Percentiles rank a stretch among this genome's conserved stretches.
These are phyloP conservation scores for Eutrema salsugineum DNA, from an alignment of 441 rosid species.

Conservation along the genomic window DNA sequence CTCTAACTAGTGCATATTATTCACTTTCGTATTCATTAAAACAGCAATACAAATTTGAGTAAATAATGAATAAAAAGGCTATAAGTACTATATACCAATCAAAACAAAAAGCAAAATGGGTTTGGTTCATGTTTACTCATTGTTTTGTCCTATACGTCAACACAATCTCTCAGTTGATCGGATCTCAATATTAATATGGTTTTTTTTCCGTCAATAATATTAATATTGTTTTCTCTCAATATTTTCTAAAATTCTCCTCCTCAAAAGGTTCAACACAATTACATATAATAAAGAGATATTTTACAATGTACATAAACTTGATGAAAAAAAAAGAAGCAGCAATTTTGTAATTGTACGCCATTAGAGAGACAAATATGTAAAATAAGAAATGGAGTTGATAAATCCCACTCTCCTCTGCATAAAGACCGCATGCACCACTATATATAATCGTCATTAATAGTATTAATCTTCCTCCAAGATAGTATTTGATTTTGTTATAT, in stretches of 20 bases:
- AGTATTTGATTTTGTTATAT: neutral
- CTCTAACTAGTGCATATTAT: no score
- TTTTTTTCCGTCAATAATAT: no score
- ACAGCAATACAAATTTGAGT: no score
- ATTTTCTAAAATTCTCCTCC: neutral
- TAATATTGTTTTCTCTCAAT: neutral
- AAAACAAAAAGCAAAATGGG: constrained; percentile 31
- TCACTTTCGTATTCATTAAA: no score
- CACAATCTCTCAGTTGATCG: constrained; percentile 24
- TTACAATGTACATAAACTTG: constrained; percentile 10
- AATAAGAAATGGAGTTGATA: neutral
- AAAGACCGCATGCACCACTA: constrained; percentile 16
- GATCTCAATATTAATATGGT: constrained; percentile 15
- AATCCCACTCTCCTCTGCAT: constrained; percentile 2
- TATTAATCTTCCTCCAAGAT: constrained; percentile 7
- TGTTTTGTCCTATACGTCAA: constrained; percentile 35
- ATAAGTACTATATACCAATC: constrained; percentile 1
- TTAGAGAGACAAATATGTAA: constrained; percentile 25
- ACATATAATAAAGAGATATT: neutral
- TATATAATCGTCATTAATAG: constrained; percentile 18
- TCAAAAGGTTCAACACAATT: neutral
- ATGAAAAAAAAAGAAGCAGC: neutral
- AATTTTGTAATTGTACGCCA: constrained; percentile 27
- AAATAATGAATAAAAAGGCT: neutral
- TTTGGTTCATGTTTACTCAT: constrained; percentile 32